Evolutionary conservation across 2,329 filamentous ascomycete genomes (phyloP), one percentile per base, ranked within the genome.

Genomic region (Rhynchosporium graminicola): DNA sequence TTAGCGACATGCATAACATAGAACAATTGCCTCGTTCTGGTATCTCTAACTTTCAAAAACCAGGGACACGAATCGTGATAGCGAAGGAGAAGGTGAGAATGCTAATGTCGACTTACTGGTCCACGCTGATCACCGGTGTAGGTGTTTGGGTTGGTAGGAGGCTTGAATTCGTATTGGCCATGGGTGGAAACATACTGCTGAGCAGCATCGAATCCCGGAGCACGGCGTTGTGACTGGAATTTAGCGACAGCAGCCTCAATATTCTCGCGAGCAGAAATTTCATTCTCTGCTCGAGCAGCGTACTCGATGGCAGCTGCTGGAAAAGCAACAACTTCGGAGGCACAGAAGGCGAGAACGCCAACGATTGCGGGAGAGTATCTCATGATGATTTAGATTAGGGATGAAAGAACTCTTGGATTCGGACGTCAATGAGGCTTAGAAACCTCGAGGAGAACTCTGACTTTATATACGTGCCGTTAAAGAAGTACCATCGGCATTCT

Each of bases 161-260:
- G 70, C 9, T 73, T 69, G 60, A 76, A 77, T 12, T 63, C 63
- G 63, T 77, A 72, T 28, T 72, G 63, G 2, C 74, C 75, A n/a
- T 69, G 71, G 36, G 48, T 66, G 9, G 65, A 64, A 29, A 66
- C 57, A 51, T 63, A 63, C 45, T 66, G 63, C n/a, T 48, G 12
- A 31, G 33, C 26, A 12, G 63, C 51, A 33, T 65, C 31, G 57
- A 66, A 64, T 12, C 38, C 46, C 20, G 59, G 54, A 7, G 63
- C 43, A 15, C 50, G 47, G 12, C 55, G 42, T 20, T 47, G 48
- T 20, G 52, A 20, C 4, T 59, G 26, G 45, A 56, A 59, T 7
- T 40, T 59, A 2, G 46, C 48, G 28, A 64, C 33, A n/a, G 50
- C 51, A 36, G 31, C 56, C n/a, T 62, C 55, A 31, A 67, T 61